These are phyloP conservation scores for Aspergillus phoenicis DNA, from an alignment of 2,329 filamentous ascomycete genomes.

Conservation along the genomic window DNA sequence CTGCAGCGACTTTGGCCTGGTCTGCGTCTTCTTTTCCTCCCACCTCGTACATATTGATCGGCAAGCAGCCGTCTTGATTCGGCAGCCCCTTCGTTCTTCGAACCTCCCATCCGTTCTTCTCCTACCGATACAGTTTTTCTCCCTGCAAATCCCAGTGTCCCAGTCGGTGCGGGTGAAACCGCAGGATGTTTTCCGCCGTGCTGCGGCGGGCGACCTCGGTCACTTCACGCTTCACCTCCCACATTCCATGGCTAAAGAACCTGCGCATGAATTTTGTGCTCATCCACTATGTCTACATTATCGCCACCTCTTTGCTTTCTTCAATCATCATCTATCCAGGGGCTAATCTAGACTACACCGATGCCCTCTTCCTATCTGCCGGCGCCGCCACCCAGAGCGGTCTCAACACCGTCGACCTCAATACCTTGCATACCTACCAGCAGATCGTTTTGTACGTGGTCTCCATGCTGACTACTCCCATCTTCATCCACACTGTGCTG, in stretches of 20 bases:
- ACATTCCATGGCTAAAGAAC: slow-evolving; percentile 40
- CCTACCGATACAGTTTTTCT: not conserved
- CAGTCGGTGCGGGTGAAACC: slow-evolving; percentile 13
- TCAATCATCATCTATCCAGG: slow-evolving; percentile 75
- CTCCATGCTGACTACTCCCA: slow-evolving; percentile 75
- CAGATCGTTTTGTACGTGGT: slow-evolving; percentile 73
- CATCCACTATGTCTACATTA: slow-evolving; percentile 71
- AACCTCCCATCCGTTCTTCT: not conserved
- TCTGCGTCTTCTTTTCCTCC: slow-evolving; percentile 2
- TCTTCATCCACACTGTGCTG: slow-evolving; percentile 80
- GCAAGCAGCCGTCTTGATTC: slow-evolving; percentile 4
- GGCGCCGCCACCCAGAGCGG: slow-evolving; percentile 90
- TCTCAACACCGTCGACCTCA: slow-evolving; percentile 74
- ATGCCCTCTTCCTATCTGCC: slow-evolving; percentile 84
- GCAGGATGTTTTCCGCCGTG: slow-evolving; percentile 35
- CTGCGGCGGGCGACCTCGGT: slow-evolving; percentile 23
- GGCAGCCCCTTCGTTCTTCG: not conserved
- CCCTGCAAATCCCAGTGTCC: not conserved
- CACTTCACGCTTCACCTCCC: slow-evolving; percentile 41
- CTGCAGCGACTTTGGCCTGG: not conserved
- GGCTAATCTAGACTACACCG: slow-evolving; percentile 72
- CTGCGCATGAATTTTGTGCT: slow-evolving; percentile 50
- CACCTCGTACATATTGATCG: not conserved
- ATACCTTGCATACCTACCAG: slow-evolving; percentile 69
- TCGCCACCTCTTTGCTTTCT: slow-evolving; percentile 70